Base-by-base conservation (phyloP, 140 eudicot species). In the Cichorium intybus region DNA sequence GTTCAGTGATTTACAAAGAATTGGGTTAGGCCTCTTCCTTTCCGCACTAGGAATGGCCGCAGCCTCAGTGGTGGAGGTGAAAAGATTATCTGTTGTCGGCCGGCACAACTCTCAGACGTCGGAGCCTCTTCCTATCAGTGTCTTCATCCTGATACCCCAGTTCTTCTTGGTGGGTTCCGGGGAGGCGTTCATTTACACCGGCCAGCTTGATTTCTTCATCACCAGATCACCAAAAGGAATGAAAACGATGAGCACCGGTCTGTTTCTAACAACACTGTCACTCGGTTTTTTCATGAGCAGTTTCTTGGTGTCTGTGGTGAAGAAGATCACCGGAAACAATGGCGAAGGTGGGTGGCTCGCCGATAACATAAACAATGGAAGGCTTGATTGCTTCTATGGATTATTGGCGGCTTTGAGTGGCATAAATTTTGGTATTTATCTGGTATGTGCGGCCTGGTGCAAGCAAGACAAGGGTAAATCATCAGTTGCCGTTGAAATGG, bases 171-270 rank as follows among this genome's bases (percentile, higher is more conserved):
- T 88, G 20, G 96, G 98, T 0, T 29, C 98, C 0, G 98, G 92
- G 0, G 98, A 92, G 68, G 95, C 96, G 11, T 92, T 91, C 27
- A 91, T 88, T 24, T 91, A 87, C 89, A 91, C 97, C 0, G 97
- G 97, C 1, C 97, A 91, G 71, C 89, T 91, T 1, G 97, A 87
- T 61, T 91, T 91, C 76, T 91, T 91, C 77, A 87, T 91, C 26
- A 91, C 96, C 0, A 78, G 88, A 41, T 83, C 98, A 4, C 98
- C 98, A 0, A 92, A 92, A 77, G 88, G 95, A 35, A 92, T 92
- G 98, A 92, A 87, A 56, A 85, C 98, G 0, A 88, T 92, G 96
- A 92, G 96, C 86, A 87, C 98, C 0, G 96, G 98, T 37, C 84
- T 92, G 50, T 92, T 92, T 76, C 51, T 92, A 6, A 92, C 97